A percentile compares a stretch with the other conserved stretches of the same genome.
Conservation (phyloP, 768 basidiomycete species). For the Austroboletus festivus region DNA sequence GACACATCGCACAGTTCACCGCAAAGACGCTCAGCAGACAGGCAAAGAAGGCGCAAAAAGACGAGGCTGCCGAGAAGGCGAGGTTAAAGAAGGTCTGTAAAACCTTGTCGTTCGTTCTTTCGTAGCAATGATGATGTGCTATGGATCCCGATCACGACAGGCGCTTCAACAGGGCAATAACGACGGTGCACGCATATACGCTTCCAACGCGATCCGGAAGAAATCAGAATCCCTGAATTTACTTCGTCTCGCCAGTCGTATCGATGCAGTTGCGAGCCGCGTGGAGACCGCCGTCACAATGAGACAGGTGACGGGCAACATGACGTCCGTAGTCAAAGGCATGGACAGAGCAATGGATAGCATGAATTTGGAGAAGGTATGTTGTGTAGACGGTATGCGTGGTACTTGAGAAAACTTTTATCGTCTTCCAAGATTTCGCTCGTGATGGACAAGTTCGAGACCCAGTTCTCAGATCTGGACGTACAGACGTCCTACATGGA, state of each 20-base stretch:
- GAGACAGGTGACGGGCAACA: conserved; percentile 93
- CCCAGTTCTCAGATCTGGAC: conserved; percentile 94
- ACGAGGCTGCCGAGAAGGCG: conserved; percentile 84
- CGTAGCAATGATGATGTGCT: not conserved
- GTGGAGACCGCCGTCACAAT: conserved; percentile 99
- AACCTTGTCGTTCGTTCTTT: not conserved
- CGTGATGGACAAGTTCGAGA: conserved; percentile 99
- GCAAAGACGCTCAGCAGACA: conserved; percentile 93
- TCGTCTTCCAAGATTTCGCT: conserved; percentile 71
- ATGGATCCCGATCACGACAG: conserved; percentile 39
- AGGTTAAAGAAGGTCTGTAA: conserved; percentile 84
- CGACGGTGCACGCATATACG: conserved; percentile 97
- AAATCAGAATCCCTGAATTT: conserved; percentile 93
- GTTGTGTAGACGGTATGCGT: conserved; percentile 20
- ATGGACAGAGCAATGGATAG: conserved; percentile 99
- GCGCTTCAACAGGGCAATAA: conserved; percentile 95
- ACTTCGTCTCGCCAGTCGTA: conserved; percentile 82
- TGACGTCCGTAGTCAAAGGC: conserved; percentile 93
- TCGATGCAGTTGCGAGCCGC: conserved; percentile 94
- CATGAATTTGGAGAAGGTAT: conserved; percentile 96
- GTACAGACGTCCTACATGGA: conserved; percentile 99
- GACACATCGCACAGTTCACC: conserved; percentile 68
- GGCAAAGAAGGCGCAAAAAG: conserved; percentile 96
- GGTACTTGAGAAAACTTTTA: too few species aligned
- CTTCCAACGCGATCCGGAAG: conserved; percentile 97